Evolutionary conservation across 805 yeast genomes (phyloP), one percentile per base, ranked within the genome.

Genomic region (Torulaspora microellipsoides): DNA sequence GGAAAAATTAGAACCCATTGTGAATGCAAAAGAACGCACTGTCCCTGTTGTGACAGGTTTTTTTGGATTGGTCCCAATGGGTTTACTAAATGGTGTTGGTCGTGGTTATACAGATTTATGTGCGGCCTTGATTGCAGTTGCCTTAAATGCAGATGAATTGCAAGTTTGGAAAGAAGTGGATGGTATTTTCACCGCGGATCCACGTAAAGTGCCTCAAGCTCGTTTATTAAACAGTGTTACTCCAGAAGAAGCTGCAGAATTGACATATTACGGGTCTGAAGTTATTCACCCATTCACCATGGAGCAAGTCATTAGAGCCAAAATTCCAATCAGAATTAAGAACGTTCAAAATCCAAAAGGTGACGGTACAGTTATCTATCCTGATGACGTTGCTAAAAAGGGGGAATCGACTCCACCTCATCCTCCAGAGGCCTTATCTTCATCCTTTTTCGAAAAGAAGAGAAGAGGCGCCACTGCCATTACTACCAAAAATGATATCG

Each of bases 81-180:
- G 99, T 12, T 70, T 93, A 44, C 71, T 93, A 52, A 84, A 84
- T 57, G 87, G 95, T 40, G 95, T 93, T 44, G 99, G 99, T 35
- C 81, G 99, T 61, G 99, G 99, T 31, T 93, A 93, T 67, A 93
- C 99, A 8, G 99, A 93, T 65, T 71, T 93, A 55, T 93, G 99
- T 72, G 99, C 99, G 14, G 99, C 98, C 1, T 74, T 93, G 59
- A 77, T 89, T 31, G 96, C 99, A 0, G 98, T 93, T 25, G 99
- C 97, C 1, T 67, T 84, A 38, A 78, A 75, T 49, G 97, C 98
- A 4, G 95, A 88, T 35, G 99, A 93, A 67, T 73, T 93, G 49
- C 99, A 93, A 69, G 87, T 93, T 38, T 93, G 99, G 99, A 93
- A 93, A 59, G 99, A 93, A 70, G 99, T 93, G 40, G 99, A 93